phyloP scores from a whole-genome alignment of 129 eudicot genomes.

The Escallonia rubra region DNA sequence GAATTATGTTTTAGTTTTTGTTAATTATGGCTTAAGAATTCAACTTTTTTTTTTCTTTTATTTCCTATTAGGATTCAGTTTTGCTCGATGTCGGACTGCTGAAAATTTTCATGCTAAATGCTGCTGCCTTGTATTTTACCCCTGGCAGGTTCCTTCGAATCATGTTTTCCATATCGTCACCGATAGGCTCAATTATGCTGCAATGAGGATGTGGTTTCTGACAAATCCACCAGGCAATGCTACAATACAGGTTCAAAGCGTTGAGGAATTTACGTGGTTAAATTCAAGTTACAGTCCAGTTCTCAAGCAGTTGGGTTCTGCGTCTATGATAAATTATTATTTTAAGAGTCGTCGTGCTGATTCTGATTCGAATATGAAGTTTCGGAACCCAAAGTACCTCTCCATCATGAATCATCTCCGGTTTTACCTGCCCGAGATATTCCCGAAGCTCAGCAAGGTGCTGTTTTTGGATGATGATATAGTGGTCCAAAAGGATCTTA shows the following conservation, averaged over 20 bases:
- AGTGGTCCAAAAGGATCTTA: constrained; percentile 85
- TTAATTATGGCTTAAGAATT: no score
- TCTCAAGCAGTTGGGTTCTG: constrained; percentile 71
- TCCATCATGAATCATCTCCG: constrained; percentile 95
- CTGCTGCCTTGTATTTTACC: constrained; percentile 9
- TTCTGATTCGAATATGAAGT: constrained; percentile 80
- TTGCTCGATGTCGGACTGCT: background rate
- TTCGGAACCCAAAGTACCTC: constrained; percentile 86
- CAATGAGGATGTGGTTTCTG: constrained; percentile 99
- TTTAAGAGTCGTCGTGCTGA: constrained; percentile 71
- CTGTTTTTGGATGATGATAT: constrained; percentile 96
- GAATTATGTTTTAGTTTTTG: background rate
- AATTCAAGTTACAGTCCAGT: constrained; percentile 98
- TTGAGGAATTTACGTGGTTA: constrained; percentile 94
- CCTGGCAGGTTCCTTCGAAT: constrained; percentile 60
- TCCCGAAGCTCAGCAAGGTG: constrained; percentile 78
- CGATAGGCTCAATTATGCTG: constrained; percentile 88
- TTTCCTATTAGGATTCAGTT: background rate
- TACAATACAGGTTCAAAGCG: constrained; percentile 77
- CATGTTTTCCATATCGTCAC: constrained; percentile 94
- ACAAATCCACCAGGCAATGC: constrained; percentile 75
- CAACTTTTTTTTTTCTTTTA: background rate
- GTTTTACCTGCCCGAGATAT: constrained; percentile 89
- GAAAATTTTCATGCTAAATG: background rate
- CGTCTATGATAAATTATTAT: constrained; percentile 89